Percentiles rank a stretch among this genome's conserved stretches.
These are phyloP conservation scores for Cryptosporidium ryanae DNA, from an alignment of 169 alveolate genomes.

Conservation along the genomic window DNA sequence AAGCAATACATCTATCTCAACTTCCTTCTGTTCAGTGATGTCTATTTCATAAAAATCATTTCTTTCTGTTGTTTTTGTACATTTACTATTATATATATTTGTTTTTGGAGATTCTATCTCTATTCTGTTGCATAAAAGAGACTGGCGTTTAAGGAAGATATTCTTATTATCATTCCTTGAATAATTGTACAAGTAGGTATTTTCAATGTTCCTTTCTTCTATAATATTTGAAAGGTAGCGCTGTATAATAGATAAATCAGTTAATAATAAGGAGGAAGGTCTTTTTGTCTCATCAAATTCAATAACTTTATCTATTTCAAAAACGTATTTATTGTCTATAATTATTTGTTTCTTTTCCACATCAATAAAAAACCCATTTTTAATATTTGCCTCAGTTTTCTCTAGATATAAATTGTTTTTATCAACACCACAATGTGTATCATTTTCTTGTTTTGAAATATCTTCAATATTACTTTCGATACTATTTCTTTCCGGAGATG, in stretches of 20 bases:
- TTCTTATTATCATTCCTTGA: background rate
- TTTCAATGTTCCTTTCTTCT: background rate
- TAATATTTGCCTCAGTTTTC: background rate
- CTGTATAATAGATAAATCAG: constrained; percentile 33
- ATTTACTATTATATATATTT: background rate
- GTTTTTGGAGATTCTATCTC: background rate
- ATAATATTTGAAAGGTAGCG: constrained; percentile 20
- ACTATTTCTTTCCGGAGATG: constrained; percentile 1
- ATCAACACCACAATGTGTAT: background rate
- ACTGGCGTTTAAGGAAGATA: constrained; percentile 42
- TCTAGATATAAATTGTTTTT: background rate
- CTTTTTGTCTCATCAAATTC: constrained; percentile 69
- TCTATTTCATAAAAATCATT: constrained; percentile 5
- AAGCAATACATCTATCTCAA: constrained; percentile 46
- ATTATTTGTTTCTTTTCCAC: background rate
- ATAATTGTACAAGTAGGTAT: background rate
- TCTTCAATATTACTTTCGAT: background rate
- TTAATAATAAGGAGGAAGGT: constrained; percentile 44
- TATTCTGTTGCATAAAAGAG: constrained; percentile 14
- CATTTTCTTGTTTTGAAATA: background rate
- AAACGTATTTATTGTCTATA: background rate
- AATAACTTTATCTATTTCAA: constrained; percentile 40
- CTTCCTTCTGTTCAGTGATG: constrained; percentile 61
- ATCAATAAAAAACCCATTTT: background rate
- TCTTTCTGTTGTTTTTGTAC: background rate